Percentiles rank a stretch among this genome's conserved stretches.
These are phyloP conservation scores for Oryza rufipogon DNA, from an alignment of 176 grass and related monocot genomes.

Conservation along the genomic window DNA sequence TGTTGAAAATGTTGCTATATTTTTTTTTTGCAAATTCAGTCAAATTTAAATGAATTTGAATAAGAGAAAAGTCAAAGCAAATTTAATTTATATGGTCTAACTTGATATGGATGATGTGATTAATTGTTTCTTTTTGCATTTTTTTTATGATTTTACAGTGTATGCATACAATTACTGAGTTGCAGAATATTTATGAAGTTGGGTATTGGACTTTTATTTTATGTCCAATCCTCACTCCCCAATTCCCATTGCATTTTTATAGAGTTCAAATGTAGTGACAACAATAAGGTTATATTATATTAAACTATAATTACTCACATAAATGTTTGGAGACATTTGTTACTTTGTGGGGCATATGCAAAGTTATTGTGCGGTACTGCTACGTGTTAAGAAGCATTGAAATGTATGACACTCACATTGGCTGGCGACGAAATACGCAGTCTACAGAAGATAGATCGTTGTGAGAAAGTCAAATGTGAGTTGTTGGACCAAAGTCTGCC, in stretches of 20 bases:
- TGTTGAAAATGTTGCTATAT: no score
- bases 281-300: neutral
- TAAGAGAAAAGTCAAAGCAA: no score
- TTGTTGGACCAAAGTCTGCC: no score
- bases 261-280: neutral
- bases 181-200: neutral
- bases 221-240: no score
- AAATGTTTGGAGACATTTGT: neutral
- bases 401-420: neutral
- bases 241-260: neutral
- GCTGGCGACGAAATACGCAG: neutral
- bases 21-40: no score
- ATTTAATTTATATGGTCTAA: neutral
- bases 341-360: neutral
- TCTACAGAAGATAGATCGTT: neutral
- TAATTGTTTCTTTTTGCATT: neutral
- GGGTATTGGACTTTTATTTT: no score
- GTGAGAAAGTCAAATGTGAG: neutral
- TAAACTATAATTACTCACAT: no score
- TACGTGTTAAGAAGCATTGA: neutral
- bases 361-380: neutral
- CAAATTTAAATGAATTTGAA: no score
- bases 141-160: neutral
- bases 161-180: neutral
- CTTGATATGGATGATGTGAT: no score